A percentile compares a stretch with the other conserved stretches of the same genome.
Conservation (phyloP, 768 basidiomycete genomes). For the Boletus subcaerulescens region DNA sequence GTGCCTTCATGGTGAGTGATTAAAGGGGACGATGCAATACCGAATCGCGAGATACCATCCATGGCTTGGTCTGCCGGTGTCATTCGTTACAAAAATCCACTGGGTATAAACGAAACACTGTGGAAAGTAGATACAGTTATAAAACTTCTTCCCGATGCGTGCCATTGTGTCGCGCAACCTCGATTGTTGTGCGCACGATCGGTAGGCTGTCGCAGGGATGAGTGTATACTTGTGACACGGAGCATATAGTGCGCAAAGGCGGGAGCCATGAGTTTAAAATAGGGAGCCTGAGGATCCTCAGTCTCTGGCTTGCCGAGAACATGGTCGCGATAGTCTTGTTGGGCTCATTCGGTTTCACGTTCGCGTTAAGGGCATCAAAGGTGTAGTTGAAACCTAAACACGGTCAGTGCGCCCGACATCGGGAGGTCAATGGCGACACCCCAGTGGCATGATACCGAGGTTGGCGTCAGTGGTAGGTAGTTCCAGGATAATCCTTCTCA, state of each 20-base stretch:
- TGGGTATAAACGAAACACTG: no score
- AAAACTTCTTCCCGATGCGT: not conserved
- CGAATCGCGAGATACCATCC: no score
- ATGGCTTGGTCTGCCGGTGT: no score
- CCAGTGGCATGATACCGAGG: conserved; percentile 27
- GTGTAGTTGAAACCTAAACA: conserved; percentile 36
- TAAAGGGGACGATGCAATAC: no score
- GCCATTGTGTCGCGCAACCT: not conserved
- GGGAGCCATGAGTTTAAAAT: conserved; percentile 26
- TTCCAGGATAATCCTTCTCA: conserved; percentile 26
- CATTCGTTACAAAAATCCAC: no score
- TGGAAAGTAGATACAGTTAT: no score
- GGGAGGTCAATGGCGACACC: no score
- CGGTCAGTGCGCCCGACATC: not conserved
- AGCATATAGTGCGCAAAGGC: not conserved
- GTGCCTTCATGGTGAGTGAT: no score
- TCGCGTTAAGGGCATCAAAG: conserved; percentile 30
- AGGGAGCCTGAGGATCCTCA: conserved; percentile 19
- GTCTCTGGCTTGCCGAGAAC: not conserved
- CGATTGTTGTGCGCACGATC: not conserved
- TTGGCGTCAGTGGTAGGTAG: not conserved
- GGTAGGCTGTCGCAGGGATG: not conserved
- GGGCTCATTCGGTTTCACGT: conserved; percentile 27
- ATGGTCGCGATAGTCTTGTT: conserved; percentile 31
- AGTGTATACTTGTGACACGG: no score